Conservation (phyloP, 352 stramenopile species). For the Phytophthora lateralis region DNA sequence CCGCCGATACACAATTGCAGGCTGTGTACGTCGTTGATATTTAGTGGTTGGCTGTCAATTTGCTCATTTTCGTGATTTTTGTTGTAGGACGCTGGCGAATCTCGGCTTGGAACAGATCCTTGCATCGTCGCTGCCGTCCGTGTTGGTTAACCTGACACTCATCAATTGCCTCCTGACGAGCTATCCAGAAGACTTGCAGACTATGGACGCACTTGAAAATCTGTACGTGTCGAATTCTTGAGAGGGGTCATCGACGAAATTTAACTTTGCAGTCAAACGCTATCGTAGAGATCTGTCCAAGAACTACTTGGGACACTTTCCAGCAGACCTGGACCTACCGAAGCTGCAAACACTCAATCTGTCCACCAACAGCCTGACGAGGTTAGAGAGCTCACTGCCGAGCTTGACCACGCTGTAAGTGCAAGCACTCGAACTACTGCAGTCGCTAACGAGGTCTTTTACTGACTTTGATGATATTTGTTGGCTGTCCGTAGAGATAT, state of each 20-base stretch:
- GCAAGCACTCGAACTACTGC: background rate
- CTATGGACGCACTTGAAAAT: slow-evolving; percentile 51
- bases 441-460: background rate
- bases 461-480: background rate
- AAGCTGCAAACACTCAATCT: slow-evolving; percentile 55
- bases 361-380: slow-evolving; percentile 53
- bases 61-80: slow-evolving; percentile 2
- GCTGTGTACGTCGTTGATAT: slow-evolving; percentile 37
- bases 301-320: slow-evolving; percentile 67
- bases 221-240: slow-evolving; percentile 32
- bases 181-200: slow-evolving; percentile 51
- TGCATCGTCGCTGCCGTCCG: slow-evolving; percentile 43
- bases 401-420: slow-evolving; percentile 56
- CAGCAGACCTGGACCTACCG: slow-evolving; percentile 42
- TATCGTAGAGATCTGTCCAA: slow-evolving; percentile 58
- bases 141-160: slow-evolving; percentile 56
- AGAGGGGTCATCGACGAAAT: background rate
- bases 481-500: slow-evolving; percentile 43
- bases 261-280: too few species aligned
- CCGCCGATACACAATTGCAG: slow-evolving; percentile 39
- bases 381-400: slow-evolving; percentile 47
- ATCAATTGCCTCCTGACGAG: slow-evolving; percentile 62
- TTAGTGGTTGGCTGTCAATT: background rate
- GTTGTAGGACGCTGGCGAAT: slow-evolving; percentile 50
- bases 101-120: slow-evolving; percentile 50